Evolutionary conservation across 345 rosid species (phyloP).

Genomic region (Pelargonium nanum): DNA sequence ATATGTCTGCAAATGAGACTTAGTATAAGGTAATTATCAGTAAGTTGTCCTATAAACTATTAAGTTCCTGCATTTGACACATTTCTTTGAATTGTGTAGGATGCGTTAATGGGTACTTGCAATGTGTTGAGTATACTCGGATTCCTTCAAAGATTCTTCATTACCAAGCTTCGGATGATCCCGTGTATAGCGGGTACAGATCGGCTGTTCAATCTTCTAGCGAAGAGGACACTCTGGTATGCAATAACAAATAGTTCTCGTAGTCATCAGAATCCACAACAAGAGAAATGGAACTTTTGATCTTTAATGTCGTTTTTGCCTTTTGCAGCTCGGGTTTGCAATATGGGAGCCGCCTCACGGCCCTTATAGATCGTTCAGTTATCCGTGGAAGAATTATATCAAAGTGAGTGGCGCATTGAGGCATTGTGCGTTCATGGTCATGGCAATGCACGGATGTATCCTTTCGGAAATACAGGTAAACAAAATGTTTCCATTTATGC

Average conservation of each 20-base stretch:
- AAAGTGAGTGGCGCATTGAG: constrained; percentile 82
- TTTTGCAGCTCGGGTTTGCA: constrained; percentile 66
- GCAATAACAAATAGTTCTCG: no score
- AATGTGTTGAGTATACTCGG: constrained; percentile 70
- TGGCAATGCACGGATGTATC: constrained; percentile 92
- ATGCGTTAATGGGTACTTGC: constrained; percentile 66
- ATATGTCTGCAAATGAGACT: no score
- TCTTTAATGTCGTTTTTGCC: neutral
- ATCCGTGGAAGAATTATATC: constrained; percentile 90
- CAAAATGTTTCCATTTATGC: no score
- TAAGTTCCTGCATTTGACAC: neutral
- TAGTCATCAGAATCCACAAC: no score
- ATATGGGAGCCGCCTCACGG: constrained; percentile 99
- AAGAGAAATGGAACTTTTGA: no score
- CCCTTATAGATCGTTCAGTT: constrained; percentile 55
- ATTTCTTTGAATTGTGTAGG: constrained; percentile 24
- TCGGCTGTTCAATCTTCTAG: constrained; percentile 71
- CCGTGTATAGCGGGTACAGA: constrained; percentile 67
- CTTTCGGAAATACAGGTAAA: constrained; percentile 86
- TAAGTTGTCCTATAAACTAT: neutral
- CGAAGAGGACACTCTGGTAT: constrained; percentile 79
- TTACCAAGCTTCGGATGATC: constrained; percentile 87
- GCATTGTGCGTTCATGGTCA: constrained; percentile 92
- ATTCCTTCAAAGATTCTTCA: constrained; percentile 78
- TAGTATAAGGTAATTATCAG: no score